Percentiles rank a stretch among this genome's conserved stretches.
phyloP scores from a whole-genome alignment of 1,139 yeast species.

The Protomyces lactucae-debilis region DNA sequence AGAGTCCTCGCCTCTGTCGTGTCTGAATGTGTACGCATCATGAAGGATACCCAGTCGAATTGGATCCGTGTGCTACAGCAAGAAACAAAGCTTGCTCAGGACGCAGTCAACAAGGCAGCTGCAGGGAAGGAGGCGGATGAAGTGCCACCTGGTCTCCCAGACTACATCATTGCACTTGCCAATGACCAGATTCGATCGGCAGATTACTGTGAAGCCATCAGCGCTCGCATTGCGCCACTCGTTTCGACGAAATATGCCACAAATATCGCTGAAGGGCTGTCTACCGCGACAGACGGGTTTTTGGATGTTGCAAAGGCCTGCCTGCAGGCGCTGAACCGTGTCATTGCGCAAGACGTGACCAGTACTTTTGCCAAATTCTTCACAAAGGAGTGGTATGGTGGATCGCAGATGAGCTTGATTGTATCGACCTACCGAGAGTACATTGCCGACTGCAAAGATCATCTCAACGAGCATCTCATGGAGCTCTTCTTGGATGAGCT shows the following conservation, averaged over 20 bases:
- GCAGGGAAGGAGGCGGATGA: constrained; percentile 41
- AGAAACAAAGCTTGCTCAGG: constrained; percentile 49
- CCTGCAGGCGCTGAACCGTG: constrained; percentile 56
- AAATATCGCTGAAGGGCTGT: constrained; percentile 54
- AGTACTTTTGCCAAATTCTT: constrained; percentile 49
- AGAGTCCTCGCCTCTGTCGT: constrained; percentile 78
- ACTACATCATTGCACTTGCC: constrained; percentile 76
- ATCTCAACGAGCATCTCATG: constrained; percentile 49
- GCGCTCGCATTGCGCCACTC: constrained; percentile 57
- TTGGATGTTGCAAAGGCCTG: constrained; percentile 70
- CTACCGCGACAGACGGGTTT: constrained; percentile 65
- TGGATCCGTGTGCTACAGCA: constrained; percentile 45
- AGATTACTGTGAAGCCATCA: constrained; percentile 68
- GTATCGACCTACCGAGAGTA: constrained; percentile 39
- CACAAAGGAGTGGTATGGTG: constrained; percentile 47
- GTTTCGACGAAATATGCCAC: constrained; percentile 62
- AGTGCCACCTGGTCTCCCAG: constrained; percentile 62
- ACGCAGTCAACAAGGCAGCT: constrained; percentile 49
- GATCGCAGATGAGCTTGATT: constrained; percentile 36
- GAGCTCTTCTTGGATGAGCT: constrained; percentile 52
- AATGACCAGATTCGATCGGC: constrained; percentile 87
- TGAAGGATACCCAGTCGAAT: constrained; percentile 52
- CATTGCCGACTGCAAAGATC: constrained; percentile 46
- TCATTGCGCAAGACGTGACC: constrained; percentile 66
- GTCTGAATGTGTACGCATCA: constrained; percentile 61